Evolutionary conservation across 345 rosid genomes (phyloP).

Genomic region (Hibiscus mutabilis): DNA sequence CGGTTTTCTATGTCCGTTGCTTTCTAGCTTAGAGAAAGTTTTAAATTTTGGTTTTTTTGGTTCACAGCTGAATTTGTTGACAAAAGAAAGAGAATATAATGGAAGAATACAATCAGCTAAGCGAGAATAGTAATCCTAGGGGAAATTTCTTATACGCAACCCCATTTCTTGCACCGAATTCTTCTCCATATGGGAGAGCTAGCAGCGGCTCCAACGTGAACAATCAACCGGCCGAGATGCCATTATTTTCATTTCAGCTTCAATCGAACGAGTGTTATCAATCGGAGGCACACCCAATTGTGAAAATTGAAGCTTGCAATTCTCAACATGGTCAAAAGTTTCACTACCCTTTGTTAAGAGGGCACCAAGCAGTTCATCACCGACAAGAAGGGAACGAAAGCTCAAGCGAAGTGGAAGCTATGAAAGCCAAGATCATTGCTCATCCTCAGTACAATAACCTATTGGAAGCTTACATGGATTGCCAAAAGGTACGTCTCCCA

Average conservation of each 20-base stretch:
- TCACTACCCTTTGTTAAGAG: conserved; percentile 59
- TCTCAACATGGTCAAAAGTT: conserved; percentile 41
- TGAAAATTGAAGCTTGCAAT: conserved; percentile 68
- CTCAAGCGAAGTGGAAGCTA: conserved; percentile 53
- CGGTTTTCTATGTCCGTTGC: conserved; percentile 1
- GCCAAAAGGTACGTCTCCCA: conserved; percentile 63
- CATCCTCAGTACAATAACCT: conserved; percentile 90
- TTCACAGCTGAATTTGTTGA: not conserved
- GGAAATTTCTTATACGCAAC: conserved; percentile 70
- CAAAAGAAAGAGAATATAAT: conserved; percentile 17
- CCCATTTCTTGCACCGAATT: conserved; percentile 38
- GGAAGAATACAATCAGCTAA: conserved; percentile 72
- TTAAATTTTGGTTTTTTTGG: not conserved
- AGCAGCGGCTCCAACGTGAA: conserved; percentile 29
- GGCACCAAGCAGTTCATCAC: conserved; percentile 32
- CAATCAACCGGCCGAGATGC: conserved; percentile 33
- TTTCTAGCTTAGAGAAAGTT: not conserved
- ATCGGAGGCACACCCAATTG: conserved; percentile 48
- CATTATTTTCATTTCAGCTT: conserved; percentile 34
- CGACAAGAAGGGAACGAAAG: conserved; percentile 43
- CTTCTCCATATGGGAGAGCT: conserved; percentile 43
- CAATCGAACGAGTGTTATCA: conserved; percentile 51
- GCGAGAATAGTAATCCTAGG: conserved; percentile 43
- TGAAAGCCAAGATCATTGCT: conserved; percentile 88
- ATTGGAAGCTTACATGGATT: conserved; percentile 87